Percentiles rank a stretch among this genome's conserved stretches.
phyloP scores from a whole-genome alignment of 495 filamentous ascomycete genomes.

The Tuber aestivum region DNA sequence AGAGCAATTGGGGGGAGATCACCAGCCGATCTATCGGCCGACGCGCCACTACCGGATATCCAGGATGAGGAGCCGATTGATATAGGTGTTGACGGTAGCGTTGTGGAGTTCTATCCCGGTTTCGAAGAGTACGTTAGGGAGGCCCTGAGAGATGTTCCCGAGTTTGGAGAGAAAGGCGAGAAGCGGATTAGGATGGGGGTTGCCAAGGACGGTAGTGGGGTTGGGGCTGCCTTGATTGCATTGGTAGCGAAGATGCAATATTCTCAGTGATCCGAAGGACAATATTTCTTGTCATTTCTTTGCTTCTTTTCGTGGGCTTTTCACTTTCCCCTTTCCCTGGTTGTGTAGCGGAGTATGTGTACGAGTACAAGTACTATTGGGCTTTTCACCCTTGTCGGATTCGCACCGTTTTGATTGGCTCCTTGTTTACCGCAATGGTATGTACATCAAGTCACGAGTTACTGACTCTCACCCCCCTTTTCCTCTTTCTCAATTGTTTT shows the following conservation, averaged over 20 bases:
- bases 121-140: slow-evolving; percentile 76
- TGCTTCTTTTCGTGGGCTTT: not conserved
- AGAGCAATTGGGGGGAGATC: slow-evolving; percentile 23
- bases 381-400: not conserved
- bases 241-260: slow-evolving; percentile 44
- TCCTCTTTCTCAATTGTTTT: not conserved
- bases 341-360: not conserved
- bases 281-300: not conserved
- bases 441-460: not conserved
- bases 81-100: slow-evolving; percentile 80
- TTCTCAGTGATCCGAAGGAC: not conserved
- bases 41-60: slow-evolving; percentile 35
- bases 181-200: slow-evolving; percentile 81
- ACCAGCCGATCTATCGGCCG: slow-evolving; percentile 31
- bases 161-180: slow-evolving; percentile 66
- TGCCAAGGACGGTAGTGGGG: slow-evolving; percentile 87
- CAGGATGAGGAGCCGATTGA: slow-evolving; percentile 58
- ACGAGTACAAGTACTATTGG: too few species aligned
- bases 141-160: slow-evolving; percentile 61
- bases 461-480: not conserved
- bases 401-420: not conserved
- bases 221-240: slow-evolving; percentile 86
- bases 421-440: not conserved
- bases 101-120: slow-evolving; percentile 87
- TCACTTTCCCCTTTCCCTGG: not conserved